Evolutionary conservation across 345 rosid genomes (phyloP).

Genomic region (Dovyalis caffra): DNA sequence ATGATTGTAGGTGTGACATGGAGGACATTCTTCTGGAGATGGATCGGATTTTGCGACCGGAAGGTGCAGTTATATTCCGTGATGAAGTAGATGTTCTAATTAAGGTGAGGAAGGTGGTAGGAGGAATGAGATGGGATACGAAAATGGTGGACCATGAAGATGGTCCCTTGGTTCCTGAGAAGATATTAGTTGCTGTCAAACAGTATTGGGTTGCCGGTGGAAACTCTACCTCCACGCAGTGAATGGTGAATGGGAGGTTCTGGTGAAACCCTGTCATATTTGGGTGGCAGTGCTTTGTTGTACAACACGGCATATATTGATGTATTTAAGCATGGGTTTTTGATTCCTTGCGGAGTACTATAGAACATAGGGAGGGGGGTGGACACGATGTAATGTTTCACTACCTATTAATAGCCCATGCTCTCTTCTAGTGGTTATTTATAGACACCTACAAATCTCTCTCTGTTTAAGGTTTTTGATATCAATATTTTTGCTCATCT

Average conservation of each 20-base stretch:
- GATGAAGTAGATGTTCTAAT: constrained; percentile 86
- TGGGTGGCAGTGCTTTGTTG: not conserved
- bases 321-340: not conserved
- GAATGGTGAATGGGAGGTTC: not conserved
- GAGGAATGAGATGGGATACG: constrained; percentile 93
- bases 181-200: constrained; percentile 88
- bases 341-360: not conserved
- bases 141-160: constrained; percentile 99
- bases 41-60: constrained; percentile 96
- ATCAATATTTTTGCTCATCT: not conserved
- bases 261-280: not conserved
- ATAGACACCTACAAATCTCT: not conserved
- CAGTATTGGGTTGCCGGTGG: constrained; percentile 83
- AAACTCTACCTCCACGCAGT: constrained; percentile 57
- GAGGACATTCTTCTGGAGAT: constrained; percentile 96
- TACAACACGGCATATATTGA: not conserved
- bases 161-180: constrained; percentile 92
- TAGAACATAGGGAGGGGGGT: not conserved
- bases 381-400: not conserved
- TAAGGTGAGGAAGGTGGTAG: constrained; percentile 68
- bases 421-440: not conserved
- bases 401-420: not conserved
- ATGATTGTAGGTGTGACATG: constrained; percentile 57
- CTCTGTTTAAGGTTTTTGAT: not conserved
- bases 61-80: constrained; percentile 86